A percentile compares a stretch with the other conserved stretches of the same genome.
phyloP scores from a whole-genome alignment of 768 basidiomycete species.

The Pholiota conissans region DNA sequence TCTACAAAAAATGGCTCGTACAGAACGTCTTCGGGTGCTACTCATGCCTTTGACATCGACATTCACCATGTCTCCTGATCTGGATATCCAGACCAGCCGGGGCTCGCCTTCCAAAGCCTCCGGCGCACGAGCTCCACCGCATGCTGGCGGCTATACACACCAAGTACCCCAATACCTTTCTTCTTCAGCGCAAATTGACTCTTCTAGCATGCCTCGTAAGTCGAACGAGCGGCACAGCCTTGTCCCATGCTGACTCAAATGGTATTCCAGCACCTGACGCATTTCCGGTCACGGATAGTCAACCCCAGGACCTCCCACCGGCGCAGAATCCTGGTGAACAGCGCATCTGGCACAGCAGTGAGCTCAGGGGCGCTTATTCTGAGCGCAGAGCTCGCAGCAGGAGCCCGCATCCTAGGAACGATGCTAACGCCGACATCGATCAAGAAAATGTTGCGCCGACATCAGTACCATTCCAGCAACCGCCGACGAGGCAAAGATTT shows the following conservation, averaged over 20 bases:
- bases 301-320: not conserved
- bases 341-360: conserved; percentile 13
- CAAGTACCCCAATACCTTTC: not conserved
- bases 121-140: not conserved
- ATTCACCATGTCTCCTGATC: conserved; percentile 21
- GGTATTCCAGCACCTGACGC: conserved; percentile 16
- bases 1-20: not conserved
- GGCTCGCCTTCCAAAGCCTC: not conserved
- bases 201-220: conserved; percentile 18
- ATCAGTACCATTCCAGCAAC: conserved; percentile 15
- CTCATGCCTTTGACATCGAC: conserved; percentile 35
- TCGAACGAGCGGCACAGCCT: conserved; percentile 12
- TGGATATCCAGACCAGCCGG: not conserved
- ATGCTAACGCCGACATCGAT: conserved; percentile 25
- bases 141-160: not conserved
- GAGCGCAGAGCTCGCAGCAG: conserved; percentile 6
- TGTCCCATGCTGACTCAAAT: conserved; percentile 14
- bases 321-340: not conserved
- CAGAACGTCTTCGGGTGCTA: conserved; percentile 33
- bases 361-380: not conserved
- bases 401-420: conserved; percentile 5
- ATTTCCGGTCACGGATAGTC: not conserved
- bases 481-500: conserved; percentile 33
- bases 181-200: not conserved
- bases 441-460: conserved; percentile 29